phyloP scores from a whole-genome alignment of 305 asterid genomes.

The Monarda citriodora region DNA sequence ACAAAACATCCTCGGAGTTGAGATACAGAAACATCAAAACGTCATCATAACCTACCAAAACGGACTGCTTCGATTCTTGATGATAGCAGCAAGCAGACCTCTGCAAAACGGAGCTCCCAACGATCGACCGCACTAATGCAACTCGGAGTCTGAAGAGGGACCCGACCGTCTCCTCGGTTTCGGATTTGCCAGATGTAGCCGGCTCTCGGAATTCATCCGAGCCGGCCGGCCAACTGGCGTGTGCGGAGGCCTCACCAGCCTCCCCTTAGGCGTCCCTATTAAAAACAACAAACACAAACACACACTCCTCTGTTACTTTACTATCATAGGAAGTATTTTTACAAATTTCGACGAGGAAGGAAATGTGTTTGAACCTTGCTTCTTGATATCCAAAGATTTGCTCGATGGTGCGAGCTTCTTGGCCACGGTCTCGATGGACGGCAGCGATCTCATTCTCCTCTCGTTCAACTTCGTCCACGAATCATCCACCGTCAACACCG shows the following conservation, averaged over 20 bases:
- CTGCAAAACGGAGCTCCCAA: neutral
- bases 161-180: conserved; percentile 61
- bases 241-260: conserved; percentile 70
- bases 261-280: conserved; percentile 72
- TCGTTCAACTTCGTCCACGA: conserved; percentile 53
- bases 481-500: conserved; percentile 38
- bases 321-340: neutral
- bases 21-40: neutral
- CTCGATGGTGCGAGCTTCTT: conserved; percentile 44
- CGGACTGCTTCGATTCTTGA: conserved; percentile 2
- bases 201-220: conserved; percentile 73
- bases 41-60: neutral
- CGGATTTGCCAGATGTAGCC: conserved; percentile 43
- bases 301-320: neutral
- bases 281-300: neutral
- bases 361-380: conserved; percentile 44
- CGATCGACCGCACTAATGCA: conserved; percentile 27
- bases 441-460: conserved; percentile 21
- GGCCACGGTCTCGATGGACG: conserved; percentile 36
- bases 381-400: conserved; percentile 50
- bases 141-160: conserved; percentile 81
- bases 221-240: conserved; percentile 45
- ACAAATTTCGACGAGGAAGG: too few species aligned
- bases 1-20: neutral
- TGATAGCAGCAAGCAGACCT: too few species aligned